These are phyloP conservation scores for Auricularia cornea DNA, from an alignment of 768 basidiomycete species.

Conservation along the genomic window DNA sequence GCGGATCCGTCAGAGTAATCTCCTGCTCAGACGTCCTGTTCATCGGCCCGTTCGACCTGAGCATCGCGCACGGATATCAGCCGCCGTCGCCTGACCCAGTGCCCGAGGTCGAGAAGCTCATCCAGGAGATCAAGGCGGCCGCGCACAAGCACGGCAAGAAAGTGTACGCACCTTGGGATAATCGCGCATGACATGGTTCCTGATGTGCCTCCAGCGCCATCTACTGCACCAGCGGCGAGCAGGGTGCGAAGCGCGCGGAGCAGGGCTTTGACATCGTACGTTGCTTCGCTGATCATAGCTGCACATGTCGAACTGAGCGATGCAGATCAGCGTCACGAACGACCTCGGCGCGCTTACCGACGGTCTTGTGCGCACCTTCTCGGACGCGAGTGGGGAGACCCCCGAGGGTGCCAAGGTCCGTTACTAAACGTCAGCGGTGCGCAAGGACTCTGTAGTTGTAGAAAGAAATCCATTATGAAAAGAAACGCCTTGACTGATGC, in stretches of 20 bases:
- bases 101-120: slow-evolving; percentile 51
- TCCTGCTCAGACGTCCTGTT: slow-evolving; percentile 41
- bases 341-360: neutral
- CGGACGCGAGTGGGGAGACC: neutral
- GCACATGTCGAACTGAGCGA: neutral
- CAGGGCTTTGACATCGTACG: slow-evolving; percentile 43
- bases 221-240: slow-evolving; percentile 38
- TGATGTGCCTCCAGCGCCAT: slow-evolving; percentile 31
- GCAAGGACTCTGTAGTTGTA: no score
- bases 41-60: slow-evolving; percentile 64
- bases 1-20: neutral
- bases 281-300: neutral
- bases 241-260: slow-evolving; percentile 34
- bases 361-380: neutral
- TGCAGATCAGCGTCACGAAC: neutral
- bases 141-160: slow-evolving; percentile 54
- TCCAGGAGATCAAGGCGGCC: slow-evolving; percentile 42
- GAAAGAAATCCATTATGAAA: no score
- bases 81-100: slow-evolving; percentile 57
- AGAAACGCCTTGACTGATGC: no score
- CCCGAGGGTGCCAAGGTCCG: neutral
- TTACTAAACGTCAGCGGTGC: neutral
- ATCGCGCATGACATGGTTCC: neutral
- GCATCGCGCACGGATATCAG: slow-evolving; percentile 50
- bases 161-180: slow-evolving; percentile 45